phyloP scores from a whole-genome alignment of 2,329 filamentous ascomycete species.

The Trichoderma asperellum region DNA sequence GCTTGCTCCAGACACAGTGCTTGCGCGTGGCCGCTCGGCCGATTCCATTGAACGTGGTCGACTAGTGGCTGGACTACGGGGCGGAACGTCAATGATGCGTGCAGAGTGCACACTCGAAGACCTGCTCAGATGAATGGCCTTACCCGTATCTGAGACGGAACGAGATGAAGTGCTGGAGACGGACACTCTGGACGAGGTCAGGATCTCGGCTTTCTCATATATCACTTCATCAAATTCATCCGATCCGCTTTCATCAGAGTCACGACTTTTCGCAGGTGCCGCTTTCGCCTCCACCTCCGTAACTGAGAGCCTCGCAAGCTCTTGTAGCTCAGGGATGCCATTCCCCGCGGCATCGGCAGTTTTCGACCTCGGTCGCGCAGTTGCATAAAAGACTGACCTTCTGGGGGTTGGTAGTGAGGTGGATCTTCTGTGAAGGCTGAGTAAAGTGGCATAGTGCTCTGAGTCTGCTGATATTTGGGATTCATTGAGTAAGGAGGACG shows the following conservation, averaged over 20 bases:
- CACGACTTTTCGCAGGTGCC: slow-evolving; percentile 15
- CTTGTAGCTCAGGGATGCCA: neutral
- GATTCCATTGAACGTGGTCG: slow-evolving; percentile 53
- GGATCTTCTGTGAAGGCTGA: slow-evolving; percentile 49
- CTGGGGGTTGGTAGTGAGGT: slow-evolving; percentile 53
- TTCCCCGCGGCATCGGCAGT: neutral
- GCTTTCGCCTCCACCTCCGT: neutral
- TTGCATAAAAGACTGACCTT: slow-evolving; percentile 30
- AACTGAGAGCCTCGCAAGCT: neutral
- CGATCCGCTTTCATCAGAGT: slow-evolving; percentile 33
- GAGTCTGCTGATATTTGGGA: neutral
- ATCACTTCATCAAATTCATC: slow-evolving; percentile 53
- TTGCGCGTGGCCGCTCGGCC: slow-evolving; percentile 48
- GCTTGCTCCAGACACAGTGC: slow-evolving; percentile 47
- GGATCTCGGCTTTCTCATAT: slow-evolving; percentile 62
- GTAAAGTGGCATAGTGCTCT: slow-evolving; percentile 38
- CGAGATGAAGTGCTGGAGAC: slow-evolving; percentile 57
- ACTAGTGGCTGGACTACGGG: slow-evolving; percentile 56
- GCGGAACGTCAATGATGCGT: slow-evolving; percentile 61
- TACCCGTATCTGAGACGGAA: slow-evolving; percentile 52
- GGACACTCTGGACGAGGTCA: slow-evolving; percentile 61
- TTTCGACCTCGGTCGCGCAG: slow-evolving; percentile 19
- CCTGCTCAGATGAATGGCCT: slow-evolving; percentile 43
- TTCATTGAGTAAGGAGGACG: slow-evolving; percentile 26
- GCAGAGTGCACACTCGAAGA: slow-evolving; percentile 58